Base-by-base conservation (phyloP, 805 yeast species). In the Metschnikowia gelsemii region DNA sequence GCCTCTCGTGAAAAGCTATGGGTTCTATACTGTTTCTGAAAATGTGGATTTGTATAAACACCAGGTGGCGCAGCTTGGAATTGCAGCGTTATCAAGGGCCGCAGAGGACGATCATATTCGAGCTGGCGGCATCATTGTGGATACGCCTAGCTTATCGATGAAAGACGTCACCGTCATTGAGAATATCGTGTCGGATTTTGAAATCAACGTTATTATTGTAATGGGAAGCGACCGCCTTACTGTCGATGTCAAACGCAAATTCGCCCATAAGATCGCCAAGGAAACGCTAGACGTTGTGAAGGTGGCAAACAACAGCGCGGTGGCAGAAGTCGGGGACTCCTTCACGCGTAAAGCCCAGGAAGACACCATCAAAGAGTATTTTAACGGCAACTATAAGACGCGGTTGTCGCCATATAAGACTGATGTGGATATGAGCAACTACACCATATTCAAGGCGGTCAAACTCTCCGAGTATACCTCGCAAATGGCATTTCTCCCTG, bases 371-470 rank as follows among this genome's bases (percentile, higher is more conserved):
- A 80, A 80, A 57, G 95, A 90, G 56, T 93, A 93, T 61, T 93
- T 93, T 55, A 88, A 93, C 57, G 99, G 99, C 2, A 76, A 76
- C 5, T 63, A 73, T 14, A 73, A 73, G 32, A 74, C 79, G 4
- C 78, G 81, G 4, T 70, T 93, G 39, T 83, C 95, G 14, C 98
- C 99, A 2, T 90, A 82, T 61, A 85, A 95, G 4, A 78, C 88
- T 1, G 87, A 89, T 17, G 80, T 82, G 2, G 87, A 80, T 54
- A 69, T 75, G 42, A 71, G 74, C 12, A 84, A 80, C 42, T 64
- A 87, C 8, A 65, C 73, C 1, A 78, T 87, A 2, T 82, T 79
- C 66, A 69, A 68, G 47, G 76, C 79, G 30, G 87, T 91, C 11
- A 61, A 65, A 39, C 55, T 66, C 1, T 61, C 61, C 54, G 74